Evolutionary conservation across 1,139 yeast genomes (phyloP), one percentile per base, ranked within the genome.

Genomic region (Yamadazyma aaseri): DNA sequence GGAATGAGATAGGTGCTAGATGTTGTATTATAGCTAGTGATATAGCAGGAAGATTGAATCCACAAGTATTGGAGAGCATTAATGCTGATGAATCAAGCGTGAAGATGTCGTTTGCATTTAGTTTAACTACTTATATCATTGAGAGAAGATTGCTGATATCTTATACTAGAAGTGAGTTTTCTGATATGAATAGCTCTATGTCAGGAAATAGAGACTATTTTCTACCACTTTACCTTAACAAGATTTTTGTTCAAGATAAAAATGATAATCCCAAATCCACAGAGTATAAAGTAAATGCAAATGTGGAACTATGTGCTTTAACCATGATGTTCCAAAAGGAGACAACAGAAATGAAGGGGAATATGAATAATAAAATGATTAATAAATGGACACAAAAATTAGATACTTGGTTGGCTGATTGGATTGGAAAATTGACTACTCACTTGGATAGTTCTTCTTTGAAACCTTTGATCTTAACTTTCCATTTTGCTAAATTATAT

Each of bases 111-210:
- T 39, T 36, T 31, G 42, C 42, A 3, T 36, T 39, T 17, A 36
- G 35, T 17, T 20, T 39, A 6, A 31, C 40, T 3, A 26, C 37
- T 10, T 39, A 39, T 22, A 39, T 39, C 4, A 36, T 39, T 20
- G 42, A 39, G 23, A 30, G 35, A 20, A 39, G 42, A 31, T 14
- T 39, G 20, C 36, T 30, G 15, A 39, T 39, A 8, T 39, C 42
- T 11, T 39, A 39, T 22, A 35, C 37, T 5, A 35, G 25, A 14
- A 18, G 33, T 5, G 38, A 36, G n/a, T 24, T 30, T 17, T 21
- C 29, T 3, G 17, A 32, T 18, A 34, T 38, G 26, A 30, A 31
- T 11, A 34, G 33, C 21, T 27, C 29, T 12, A 36, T 35, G 38
- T 34, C 39, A 2, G 36, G 21, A 6, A 30, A 31, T 20, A 26